Evolutionary conservation across 352 stramenopile species (phyloP), one percentile per base, ranked within the genome.

Genomic region (Pythium scleroteichum): DNA sequence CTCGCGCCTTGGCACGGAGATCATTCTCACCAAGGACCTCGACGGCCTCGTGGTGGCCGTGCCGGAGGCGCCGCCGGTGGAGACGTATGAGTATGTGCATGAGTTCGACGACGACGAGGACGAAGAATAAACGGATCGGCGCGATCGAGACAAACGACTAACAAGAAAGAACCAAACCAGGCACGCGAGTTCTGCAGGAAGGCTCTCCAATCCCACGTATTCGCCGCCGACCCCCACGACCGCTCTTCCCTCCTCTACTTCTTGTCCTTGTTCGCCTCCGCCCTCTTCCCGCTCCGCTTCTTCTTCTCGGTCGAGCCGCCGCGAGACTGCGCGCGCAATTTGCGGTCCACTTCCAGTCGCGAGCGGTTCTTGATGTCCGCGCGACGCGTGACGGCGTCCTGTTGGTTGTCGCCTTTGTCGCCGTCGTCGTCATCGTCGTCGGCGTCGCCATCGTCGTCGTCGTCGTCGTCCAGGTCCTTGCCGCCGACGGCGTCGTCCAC

Each of bases 31-130:
- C 51, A 92, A 95, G 71, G 79, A 85, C 50, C 76, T 96, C 64
- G 78, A 96, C 67, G 87, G 87, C n/a, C 73, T 96, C 39, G 85
- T 96, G 24, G 83, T 96, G 62, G 85, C 84, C 20, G 87, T 96
- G 56, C 87, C 87, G 4, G 87, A 96, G 69, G 81, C 81, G 33
- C 82, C 84, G 29, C 87, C 85, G 23, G 78, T 94, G 39, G 85
- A 95, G 66, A 91, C 76, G 33, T 96, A 90, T 71, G 51, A 77
- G 68, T 96, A 96, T 72, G 72, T 79, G 29, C 86, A 96, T 67
- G 76, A 94, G 72, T 96, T 88, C 68, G 87, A 96, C 26, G 85
- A 94, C 62, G 82, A 94, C 50, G 71, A 86, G 46, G 72, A 89
- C 39, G 57, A 87, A 35, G 39, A 70, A 50, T 59, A 69, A 61